These are phyloP conservation scores for Pichia thaimueangensis DNA, from an alignment of 805 yeast species.

Conservation along the genomic window DNA sequence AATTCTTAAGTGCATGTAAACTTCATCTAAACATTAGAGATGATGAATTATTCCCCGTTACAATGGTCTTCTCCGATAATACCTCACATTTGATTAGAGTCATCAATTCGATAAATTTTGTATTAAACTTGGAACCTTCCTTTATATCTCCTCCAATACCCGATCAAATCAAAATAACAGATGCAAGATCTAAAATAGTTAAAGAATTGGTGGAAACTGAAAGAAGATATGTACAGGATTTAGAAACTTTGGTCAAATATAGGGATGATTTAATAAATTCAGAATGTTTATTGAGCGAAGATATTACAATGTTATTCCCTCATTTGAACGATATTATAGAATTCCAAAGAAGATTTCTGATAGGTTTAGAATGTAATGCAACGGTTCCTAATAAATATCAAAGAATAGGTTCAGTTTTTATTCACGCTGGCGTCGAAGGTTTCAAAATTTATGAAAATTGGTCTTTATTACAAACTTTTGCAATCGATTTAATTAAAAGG, in stretches of 20 bases:
- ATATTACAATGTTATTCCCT: constrained; percentile 76
- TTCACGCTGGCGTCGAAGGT: constrained; percentile 71
- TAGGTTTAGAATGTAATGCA: constrained; percentile 85
- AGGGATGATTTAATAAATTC: constrained; percentile 59
- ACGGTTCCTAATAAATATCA: constrained; percentile 67
- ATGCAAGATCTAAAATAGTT: constrained; percentile 69
- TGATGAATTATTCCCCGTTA: constrained; percentile 80
- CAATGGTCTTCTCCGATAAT: constrained; percentile 79
- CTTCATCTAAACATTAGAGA: constrained; percentile 67
- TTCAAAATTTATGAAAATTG: constrained; percentile 90
- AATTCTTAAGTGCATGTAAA: constrained; percentile 82
- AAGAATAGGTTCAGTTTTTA: constrained; percentile 82
- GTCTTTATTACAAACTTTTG: constrained; percentile 85
- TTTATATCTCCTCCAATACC: constrained; percentile 19
- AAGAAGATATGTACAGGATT: constrained; percentile 85
- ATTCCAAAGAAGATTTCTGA: constrained; percentile 82
- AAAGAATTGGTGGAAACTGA: constrained; percentile 85
- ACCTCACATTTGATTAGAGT: constrained; percentile 74
- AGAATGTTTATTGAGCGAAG: constrained; percentile 70
- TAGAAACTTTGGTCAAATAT: constrained; percentile 67
- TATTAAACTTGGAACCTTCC: constrained; percentile 49
- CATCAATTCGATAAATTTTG: constrained; percentile 60
- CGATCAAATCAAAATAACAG: constrained; percentile 33
- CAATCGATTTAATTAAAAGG: constrained; percentile 68
- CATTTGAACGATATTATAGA: constrained; percentile 78